Evolutionary conservation across 208 protist genomes (phyloP).

Genomic region (Acanthamoeba castellanii): DNA sequence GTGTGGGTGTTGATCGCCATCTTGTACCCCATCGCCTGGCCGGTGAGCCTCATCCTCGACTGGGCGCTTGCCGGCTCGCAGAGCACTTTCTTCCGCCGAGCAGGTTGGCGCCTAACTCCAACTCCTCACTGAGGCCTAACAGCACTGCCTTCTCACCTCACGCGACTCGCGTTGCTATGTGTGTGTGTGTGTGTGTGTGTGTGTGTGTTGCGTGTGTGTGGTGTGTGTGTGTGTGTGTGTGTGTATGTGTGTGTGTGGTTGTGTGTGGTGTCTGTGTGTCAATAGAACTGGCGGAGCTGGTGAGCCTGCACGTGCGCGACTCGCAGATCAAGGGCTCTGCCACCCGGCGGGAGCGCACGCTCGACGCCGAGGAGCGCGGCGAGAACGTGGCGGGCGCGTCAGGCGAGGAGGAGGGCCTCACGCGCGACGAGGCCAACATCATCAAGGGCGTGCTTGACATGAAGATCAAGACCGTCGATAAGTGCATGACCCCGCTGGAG

Average conservation of each 20-base stretch:
- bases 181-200: no score
- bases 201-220: no score
- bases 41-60: slow-evolving; percentile 84
- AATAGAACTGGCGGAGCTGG: slow-evolving; percentile 80
- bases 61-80: slow-evolving; percentile 80
- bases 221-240: no score
- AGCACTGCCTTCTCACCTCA: not conserved
- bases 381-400: not conserved
- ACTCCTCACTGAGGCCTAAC: not conserved
- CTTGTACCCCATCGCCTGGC: slow-evolving; percentile 79
- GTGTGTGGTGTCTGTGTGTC: not conserved
- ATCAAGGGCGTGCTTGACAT: slow-evolving; percentile 79
- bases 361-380: not conserved
- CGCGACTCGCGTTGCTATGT: no score
- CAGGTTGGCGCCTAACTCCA: not conserved
- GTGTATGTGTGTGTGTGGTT: no score
- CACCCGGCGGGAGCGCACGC: not conserved
- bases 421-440: slow-evolving; percentile 17
- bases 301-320: slow-evolving; percentile 71
- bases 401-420: not conserved
- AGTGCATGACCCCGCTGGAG: slow-evolving; percentile 82
- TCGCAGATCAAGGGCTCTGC: not conserved
- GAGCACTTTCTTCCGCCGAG: slow-evolving; percentile 73
- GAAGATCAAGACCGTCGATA: slow-evolving; percentile 80
- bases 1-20: slow-evolving; percentile 86